These are phyloP conservation scores for Verticillium albo-atrum DNA, from an alignment of 2,329 filamentous ascomycete genomes.

Conservation along the genomic window DNA sequence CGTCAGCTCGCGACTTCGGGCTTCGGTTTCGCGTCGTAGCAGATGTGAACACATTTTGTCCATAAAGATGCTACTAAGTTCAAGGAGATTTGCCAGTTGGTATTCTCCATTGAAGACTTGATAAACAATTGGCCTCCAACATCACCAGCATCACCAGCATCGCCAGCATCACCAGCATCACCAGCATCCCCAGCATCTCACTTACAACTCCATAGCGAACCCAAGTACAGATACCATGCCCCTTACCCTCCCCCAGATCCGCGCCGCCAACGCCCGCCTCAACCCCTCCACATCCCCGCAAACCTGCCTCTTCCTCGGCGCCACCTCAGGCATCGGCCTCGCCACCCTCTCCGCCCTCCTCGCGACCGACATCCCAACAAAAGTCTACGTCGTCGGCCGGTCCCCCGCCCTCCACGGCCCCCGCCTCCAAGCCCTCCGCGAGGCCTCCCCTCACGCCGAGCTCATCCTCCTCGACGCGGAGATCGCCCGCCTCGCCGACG, in stretches of 20 bases:
- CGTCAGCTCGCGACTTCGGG: too few relatives aligned
- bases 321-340: slow-evolving; percentile 1
- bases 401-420: neutral
- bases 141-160: too few relatives aligned
- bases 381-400: slow-evolving; percentile 2
- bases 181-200: too few relatives aligned
- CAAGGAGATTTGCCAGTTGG: too few relatives aligned
- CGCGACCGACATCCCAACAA: neutral
- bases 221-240: neutral
- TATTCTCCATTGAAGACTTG: too few relatives aligned
- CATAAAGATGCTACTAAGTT: too few relatives aligned
- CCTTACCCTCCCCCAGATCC: neutral
- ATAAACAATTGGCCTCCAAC: too few relatives aligned
- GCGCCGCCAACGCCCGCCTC: neutral
- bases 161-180: too few relatives aligned
- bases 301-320: neutral
- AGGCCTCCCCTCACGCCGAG: neutral
- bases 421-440: neutral
- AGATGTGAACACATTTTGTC: too few relatives aligned
- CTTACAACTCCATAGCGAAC: too few relatives aligned
- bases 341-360: neutral
- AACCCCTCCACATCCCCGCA: neutral
- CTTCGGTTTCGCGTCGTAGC: too few relatives aligned
- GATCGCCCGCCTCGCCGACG: neutral
- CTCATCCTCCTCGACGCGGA: slow-evolving; percentile 2